Percentiles rank a stretch among this genome's conserved stretches.
Conservation (phyloP, 352 stramenopile genomes). For the Detonula confervacea region DNA sequence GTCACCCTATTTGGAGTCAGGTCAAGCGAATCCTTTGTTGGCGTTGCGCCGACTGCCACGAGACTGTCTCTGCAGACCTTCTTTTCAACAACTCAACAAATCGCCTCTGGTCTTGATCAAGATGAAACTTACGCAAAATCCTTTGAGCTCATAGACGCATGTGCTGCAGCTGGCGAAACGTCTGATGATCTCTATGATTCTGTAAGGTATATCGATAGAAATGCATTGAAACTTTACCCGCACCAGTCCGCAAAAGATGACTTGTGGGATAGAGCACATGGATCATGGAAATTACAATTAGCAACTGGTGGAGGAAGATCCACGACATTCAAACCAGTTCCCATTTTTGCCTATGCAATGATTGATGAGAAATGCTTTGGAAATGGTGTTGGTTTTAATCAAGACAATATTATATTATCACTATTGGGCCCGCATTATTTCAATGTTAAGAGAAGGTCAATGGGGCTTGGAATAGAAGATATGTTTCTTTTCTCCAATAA, state of each 20-base stretch:
- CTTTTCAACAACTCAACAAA: slow-evolving; percentile 11
- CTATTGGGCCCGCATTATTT: slow-evolving; percentile 66
- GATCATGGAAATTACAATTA: slow-evolving; percentile 71
- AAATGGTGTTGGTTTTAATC: slow-evolving; percentile 68
- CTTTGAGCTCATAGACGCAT: slow-evolving; percentile 63
- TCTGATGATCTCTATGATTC: slow-evolving; percentile 60
- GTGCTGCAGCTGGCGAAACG: slow-evolving; percentile 36
- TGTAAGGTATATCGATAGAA: slow-evolving; percentile 71
- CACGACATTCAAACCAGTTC: slow-evolving; percentile 64
- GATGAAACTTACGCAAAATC: slow-evolving; percentile 51
- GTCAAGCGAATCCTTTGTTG: slow-evolving; percentile 14
- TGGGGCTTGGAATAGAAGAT: slow-evolving; percentile 64
- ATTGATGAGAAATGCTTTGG: slow-evolving; percentile 73
- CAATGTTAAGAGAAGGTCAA: slow-evolving; percentile 58
- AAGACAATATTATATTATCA: slow-evolving; percentile 63
- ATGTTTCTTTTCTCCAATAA: slow-evolving; percentile 63
- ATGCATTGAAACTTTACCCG: slow-evolving; percentile 62
- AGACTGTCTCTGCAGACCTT: slow-evolving; percentile 3
- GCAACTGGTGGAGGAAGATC: slow-evolving; percentile 60
- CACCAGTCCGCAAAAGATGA: slow-evolving; percentile 46
- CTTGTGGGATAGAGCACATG: slow-evolving; percentile 63
- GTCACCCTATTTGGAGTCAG: not conserved
- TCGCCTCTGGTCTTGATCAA: slow-evolving; percentile 15
- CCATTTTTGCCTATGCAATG: slow-evolving; percentile 75
- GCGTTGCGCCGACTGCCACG: not conserved